phyloP scores from a whole-genome alignment of 371 early-diverging fungal genomes.

The Saksenaea oblongispora region DNA sequence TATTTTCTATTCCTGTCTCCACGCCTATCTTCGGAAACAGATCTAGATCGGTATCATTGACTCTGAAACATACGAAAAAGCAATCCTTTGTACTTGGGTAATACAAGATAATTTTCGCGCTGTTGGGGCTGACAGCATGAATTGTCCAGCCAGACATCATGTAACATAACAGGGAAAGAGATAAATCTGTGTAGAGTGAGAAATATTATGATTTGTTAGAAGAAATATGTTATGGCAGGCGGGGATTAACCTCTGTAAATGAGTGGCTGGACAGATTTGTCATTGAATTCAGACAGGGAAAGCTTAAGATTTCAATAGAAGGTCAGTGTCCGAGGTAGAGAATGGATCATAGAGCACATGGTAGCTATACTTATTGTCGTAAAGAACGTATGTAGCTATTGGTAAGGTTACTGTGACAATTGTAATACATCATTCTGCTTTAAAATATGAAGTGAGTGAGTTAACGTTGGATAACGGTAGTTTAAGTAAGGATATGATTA shows the following conservation, averaged over 20 bases:
- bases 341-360: slow-evolving; percentile 6
- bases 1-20: slow-evolving; percentile 5
- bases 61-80: neutral
- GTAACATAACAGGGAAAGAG: slow-evolving; percentile 9
- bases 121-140: slow-evolving; percentile 24
- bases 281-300: slow-evolving; percentile 63
- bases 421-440: neutral
- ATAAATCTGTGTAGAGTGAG: neutral
- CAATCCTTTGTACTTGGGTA: slow-evolving; percentile 26
- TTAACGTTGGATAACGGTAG: neutral
- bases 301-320: slow-evolving; percentile 57
- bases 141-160: slow-evolving; percentile 31
- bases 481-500: no score
- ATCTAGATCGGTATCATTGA: neutral
- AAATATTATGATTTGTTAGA: neutral
- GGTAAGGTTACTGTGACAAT: neutral
- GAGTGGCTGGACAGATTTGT: slow-evolving; percentile 53
- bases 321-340: slow-evolving; percentile 6
- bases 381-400: neutral
- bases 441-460: neutral
- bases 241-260: neutral
- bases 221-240: neutral
- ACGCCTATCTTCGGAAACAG: slow-evolving; percentile 20
- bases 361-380: neutral
- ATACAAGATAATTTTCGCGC: slow-evolving; percentile 23